Percentiles rank a stretch among this genome's conserved stretches.
Evolutionary conservation across 371 early-diverging fungal species (phyloP).

Genomic region (Massospora cicadina): DNA sequence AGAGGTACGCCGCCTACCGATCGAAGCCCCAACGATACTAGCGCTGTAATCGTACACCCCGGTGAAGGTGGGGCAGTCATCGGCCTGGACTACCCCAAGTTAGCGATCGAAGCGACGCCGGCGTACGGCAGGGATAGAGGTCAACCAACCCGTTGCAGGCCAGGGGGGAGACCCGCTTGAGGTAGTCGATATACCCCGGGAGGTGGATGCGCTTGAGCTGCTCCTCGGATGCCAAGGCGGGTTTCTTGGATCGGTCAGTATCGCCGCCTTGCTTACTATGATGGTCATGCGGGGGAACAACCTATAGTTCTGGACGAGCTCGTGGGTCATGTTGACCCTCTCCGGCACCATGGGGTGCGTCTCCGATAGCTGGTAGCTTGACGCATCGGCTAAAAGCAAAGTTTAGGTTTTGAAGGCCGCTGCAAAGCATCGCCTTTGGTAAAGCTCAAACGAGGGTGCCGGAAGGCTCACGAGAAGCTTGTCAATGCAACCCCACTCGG

Average conservation of each 20-base stretch:
- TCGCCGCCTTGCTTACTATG: constrained; percentile 23
- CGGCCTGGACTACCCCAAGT: background rate
- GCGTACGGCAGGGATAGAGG: background rate
- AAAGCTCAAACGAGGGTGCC: background rate
- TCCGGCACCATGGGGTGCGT: constrained; percentile 98
- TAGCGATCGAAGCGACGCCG: background rate
- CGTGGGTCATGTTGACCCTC: constrained; percentile 94
- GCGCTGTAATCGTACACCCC: background rate
- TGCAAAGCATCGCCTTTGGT: background rate
- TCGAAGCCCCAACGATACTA: background rate
- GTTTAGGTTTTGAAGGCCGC: background rate
- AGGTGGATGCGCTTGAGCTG: background rate
- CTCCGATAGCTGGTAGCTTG: constrained; percentile 22
- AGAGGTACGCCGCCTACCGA: background rate
- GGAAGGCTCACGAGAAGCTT: background rate
- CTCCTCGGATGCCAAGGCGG: background rate
- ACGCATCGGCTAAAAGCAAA: background rate
- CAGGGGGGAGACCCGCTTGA: background rate
- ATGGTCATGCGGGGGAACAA: constrained; percentile 88
- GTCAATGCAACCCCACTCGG: no score
- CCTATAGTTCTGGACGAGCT: constrained; percentile 87
- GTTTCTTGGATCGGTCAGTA: background rate
- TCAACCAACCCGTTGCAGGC: background rate
- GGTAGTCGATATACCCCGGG: background rate
- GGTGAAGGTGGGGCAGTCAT: background rate